These are phyloP conservation scores for Colletotrichum sp. DNA, from an alignment of 2,329 filamentous ascomycete species.

Conservation along the genomic window DNA sequence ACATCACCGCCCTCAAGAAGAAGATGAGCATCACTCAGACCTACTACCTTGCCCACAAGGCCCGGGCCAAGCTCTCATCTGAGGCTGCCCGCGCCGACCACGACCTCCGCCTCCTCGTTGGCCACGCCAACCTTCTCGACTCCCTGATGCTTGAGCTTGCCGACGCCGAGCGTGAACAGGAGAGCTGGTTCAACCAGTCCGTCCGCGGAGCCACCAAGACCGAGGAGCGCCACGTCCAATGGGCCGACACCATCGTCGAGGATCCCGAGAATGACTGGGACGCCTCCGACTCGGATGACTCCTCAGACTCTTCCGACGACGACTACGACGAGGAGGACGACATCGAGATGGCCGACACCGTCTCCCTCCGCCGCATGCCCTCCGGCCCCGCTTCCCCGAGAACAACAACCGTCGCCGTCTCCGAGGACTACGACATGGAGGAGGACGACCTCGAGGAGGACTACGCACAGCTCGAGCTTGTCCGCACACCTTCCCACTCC, in stretches of 20 bases:
- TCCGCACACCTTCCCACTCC: conserved; percentile 70
- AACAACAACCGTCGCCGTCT: conserved; percentile 36
- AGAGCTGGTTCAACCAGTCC: conserved; percentile 97
- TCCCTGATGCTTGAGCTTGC: conserved; percentile 90
- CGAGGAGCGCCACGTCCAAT: conserved; percentile 76
- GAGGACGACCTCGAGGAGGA: conserved; percentile 66
- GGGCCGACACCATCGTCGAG: conserved; percentile 80
- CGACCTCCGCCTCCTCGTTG: conserved; percentile 92
- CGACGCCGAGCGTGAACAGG: conserved; percentile 93
- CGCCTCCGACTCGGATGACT: conserved; percentile 58
- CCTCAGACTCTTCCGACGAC: conserved; percentile 38
- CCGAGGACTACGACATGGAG: conserved; percentile 49
- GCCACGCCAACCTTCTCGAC: conserved; percentile 98
- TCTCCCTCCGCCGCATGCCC: conserved; percentile 50
- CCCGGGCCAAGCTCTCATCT: conserved; percentile 90
- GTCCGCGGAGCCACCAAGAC: conserved; percentile 72
- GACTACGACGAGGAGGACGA: conserved; percentile 59
- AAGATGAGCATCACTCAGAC: conserved; percentile 98
- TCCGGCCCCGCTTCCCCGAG: conserved; percentile 31
- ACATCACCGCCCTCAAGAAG: conserved; percentile 49
- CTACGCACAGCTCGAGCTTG: conserved; percentile 68
- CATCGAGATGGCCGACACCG: conserved; percentile 56
- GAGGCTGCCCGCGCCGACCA: conserved; percentile 92
- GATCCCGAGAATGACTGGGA: conserved; percentile 76
- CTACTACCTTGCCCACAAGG: conserved; percentile 97